Evolutionary conservation across 257 asterid species (phyloP).

Genomic region (Nyctanthes arbortristis): DNA sequence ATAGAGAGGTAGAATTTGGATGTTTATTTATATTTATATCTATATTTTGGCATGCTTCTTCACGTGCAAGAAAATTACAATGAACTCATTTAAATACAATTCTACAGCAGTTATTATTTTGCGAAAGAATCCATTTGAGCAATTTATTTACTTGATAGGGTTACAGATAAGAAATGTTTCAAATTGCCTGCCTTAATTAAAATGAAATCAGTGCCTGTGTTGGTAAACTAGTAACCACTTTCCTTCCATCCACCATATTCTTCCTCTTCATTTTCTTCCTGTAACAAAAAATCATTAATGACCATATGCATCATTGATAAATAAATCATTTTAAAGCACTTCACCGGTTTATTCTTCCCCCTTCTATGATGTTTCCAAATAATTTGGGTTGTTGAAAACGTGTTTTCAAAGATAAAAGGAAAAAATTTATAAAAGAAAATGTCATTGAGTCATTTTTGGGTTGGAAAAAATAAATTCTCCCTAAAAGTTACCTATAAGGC

Average conservation of each 20-base stretch:
- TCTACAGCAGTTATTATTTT: too few relatives aligned
- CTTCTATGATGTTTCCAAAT: too few relatives aligned
- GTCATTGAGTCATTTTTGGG: background rate
- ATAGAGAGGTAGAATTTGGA: too few relatives aligned
- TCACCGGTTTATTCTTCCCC: too few relatives aligned
- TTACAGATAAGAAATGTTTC: background rate
- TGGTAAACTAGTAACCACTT: background rate
- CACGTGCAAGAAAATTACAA: too few relatives aligned
- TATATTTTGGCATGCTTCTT: too few relatives aligned
- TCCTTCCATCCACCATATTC: constrained; percentile 23
- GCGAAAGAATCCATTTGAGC: background rate
- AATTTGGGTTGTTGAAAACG: too few relatives aligned
- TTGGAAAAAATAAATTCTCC: too few relatives aligned
- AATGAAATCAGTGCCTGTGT: background rate
- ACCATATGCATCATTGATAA: background rate
- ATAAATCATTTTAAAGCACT: background rate
- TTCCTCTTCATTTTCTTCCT: constrained; percentile 20
- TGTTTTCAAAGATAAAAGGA: too few relatives aligned
- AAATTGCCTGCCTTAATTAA: background rate
- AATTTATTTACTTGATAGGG: background rate
- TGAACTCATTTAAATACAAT: too few relatives aligned
- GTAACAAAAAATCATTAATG: background rate
- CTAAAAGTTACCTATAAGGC: too few relatives aligned
- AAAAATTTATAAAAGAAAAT: background rate
- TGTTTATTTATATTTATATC: too few relatives aligned